Conservation (phyloP, 495 filamentous ascomycete species). For the Neurospora africana region DNA sequence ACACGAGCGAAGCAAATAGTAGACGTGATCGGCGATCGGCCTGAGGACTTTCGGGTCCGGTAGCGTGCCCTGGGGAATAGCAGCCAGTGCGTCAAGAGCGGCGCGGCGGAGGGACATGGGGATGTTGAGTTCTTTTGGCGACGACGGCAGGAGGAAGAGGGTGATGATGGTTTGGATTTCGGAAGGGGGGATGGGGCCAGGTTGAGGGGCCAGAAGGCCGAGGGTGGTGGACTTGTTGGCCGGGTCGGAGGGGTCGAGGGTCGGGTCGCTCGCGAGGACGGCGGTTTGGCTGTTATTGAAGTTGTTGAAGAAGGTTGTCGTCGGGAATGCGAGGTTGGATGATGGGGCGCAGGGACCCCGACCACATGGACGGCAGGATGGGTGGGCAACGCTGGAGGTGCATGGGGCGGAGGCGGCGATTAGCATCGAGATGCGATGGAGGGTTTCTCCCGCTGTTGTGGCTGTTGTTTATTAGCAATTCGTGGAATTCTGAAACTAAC, state of each 20-base stretch:
- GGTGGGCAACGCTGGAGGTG: constrained; percentile 1
- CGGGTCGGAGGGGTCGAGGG: background rate
- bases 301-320: background rate
- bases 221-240: constrained; percentile 2
- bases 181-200: constrained; percentile 7
- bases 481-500: background rate
- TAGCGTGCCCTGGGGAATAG: background rate
- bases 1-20: constrained; percentile 38
- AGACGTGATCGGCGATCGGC: constrained; percentile 32
- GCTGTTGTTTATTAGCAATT: background rate
- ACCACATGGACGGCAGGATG: background rate
- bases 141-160: constrained; percentile 26
- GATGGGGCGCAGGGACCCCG: background rate
- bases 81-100: constrained; percentile 19
- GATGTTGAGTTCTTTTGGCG: constrained; percentile 33
- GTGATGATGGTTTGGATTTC: constrained; percentile 28
- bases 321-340: background rate
- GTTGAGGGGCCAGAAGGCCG: background rate
- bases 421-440: constrained; percentile 25
- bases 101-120: constrained; percentile 22
- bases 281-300: constrained; percentile 3
- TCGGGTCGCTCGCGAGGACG: constrained; percentile 2
- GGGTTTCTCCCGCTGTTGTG: constrained; percentile 17
- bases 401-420: constrained; percentile 23
- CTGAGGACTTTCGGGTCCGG: constrained; percentile 19